Base-by-base conservation (phyloP, 2,329 filamentous ascomycete genomes). In the Calonectria honghensis region DNA sequence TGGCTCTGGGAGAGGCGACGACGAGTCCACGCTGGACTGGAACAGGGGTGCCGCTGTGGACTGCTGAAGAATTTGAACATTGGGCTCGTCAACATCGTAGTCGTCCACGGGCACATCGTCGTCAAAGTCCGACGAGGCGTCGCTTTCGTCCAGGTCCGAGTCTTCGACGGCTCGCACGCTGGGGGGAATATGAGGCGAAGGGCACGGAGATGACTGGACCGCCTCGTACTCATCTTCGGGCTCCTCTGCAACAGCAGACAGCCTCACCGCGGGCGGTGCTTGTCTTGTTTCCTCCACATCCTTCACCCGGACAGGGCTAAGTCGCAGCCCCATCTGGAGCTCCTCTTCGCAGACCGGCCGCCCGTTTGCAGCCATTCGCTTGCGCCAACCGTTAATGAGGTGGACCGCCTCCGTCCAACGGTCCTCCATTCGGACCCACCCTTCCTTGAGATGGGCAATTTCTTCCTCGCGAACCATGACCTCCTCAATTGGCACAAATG, bases 401-500 rank as follows among this genome's bases (percentile, higher is more conserved):
- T 92, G 90, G 16, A 98, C 93, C 1, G 97, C 95, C 82, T 98
- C 96, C 77, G 92, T 93, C 95, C 97, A 98, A 67, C 96, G 91
- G 29, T 88, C 90, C 84, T 98, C 96, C 95, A 98, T 98, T 85
- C 94, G 96, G 83, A 97, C 94, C 94, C 96, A 98, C 20, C 96
- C 95, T 70, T 94, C 91, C 70, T 95, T 92, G 63, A 99, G 88
- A 67, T 95, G 91, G 68, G 91, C 90, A 77, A 99, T 98, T 83
- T 98, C 96, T 74, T 97, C 94, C 77, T 99, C 96, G 70, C 96
- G 92, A n/a, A 96, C 87, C 81, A 97, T 93, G 2, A 99, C 95
- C 84, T 98, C 97, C 80, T 98, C 97, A 29, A 98, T 92, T 0
- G 96, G 95, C 18, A 98, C 97, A 83, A 98, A 99, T 3, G 96